A percentile compares a stretch with the other conserved stretches of the same genome.
Evolutionary conservation across 129 eudicot species (phyloP).

Genomic region (Artemisia tridentata): DNA sequence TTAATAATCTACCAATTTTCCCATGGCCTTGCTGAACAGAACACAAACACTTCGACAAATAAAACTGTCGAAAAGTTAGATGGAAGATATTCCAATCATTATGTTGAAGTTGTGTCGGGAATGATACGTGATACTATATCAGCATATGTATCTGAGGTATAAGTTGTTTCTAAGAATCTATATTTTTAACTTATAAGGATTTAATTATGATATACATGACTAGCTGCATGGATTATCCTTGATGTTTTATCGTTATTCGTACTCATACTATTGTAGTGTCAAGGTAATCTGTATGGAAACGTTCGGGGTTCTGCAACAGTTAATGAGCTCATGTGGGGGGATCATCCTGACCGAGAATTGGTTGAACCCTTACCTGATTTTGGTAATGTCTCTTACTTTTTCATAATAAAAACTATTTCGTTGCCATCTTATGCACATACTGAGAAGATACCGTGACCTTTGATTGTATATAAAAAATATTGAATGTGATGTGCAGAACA

Average conservation of each 20-base stretch:
- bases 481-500: too few relatives aligned
- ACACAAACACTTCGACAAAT: too few relatives aligned
- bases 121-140: too few relatives aligned
- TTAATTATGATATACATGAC: not conserved
- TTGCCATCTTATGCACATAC: not conserved
- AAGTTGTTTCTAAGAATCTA: constrained; percentile 8
- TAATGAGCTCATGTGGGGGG: constrained; percentile 78
- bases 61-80: too few relatives aligned
- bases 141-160: constrained; percentile 79
- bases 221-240: not conserved
- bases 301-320: constrained; percentile 74
- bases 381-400: constrained; percentile 38
- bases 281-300: constrained; percentile 63
- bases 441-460: too few relatives aligned
- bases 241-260: not conserved
- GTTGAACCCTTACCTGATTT: constrained; percentile 69
- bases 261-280: not conserved
- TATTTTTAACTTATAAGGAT: too few relatives aligned
- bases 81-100: too few relatives aligned
- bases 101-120: too few relatives aligned
- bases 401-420: not conserved
- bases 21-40: constrained; percentile 69
- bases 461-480: too few relatives aligned
- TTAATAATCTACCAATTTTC: constrained; percentile 35
- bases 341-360: constrained; percentile 50